Evolutionary conservation across 345 rosid species (phyloP).

Genomic region (Salix suchowensis): DNA sequence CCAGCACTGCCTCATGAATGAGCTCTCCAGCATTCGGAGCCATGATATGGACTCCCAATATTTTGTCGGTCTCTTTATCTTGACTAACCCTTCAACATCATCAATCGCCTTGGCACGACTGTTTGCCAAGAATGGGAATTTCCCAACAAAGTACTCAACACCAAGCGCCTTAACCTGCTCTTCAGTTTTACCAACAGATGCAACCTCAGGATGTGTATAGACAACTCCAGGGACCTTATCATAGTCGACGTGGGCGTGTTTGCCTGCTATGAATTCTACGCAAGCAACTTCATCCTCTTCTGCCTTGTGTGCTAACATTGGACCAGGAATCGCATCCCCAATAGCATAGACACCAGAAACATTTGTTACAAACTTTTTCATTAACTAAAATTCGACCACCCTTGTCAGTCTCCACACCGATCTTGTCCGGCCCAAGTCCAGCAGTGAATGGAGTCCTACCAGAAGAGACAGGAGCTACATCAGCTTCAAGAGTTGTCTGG

Average conservation of each 20-base stretch:
- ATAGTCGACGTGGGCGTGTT: conserved; percentile 93
- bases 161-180: conserved; percentile 91
- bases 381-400: conserved; percentile 73
- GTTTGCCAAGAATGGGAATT: conserved; percentile 96
- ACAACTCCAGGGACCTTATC: conserved; percentile 98
- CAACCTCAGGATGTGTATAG: conserved; percentile 97
- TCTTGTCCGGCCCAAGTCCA: conserved; percentile 84
- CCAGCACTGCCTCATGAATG: conserved; percentile 91
- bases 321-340: conserved; percentile 98
- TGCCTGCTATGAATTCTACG: conserved; percentile 94
- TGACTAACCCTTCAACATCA: conserved; percentile 80
- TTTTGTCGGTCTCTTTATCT: conserved; percentile 95
- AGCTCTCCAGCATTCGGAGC: conserved; percentile 94
- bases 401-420: conserved; percentile 92
- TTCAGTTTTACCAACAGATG: conserved; percentile 94
- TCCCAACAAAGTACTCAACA: conserved; percentile 72
- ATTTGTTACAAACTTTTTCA: conserved; percentile 68
- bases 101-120: conserved; percentile 99
- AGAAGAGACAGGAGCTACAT: conserved; percentile 93
- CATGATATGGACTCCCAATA: conserved; percentile 95
- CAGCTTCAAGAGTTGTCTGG: conserved; percentile 82
- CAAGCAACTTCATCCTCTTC: conserved; percentile 99
- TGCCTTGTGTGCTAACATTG: conserved; percentile 98
- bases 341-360: conserved; percentile 85
- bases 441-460: conserved; percentile 88